Conservation (phyloP, 2,329 filamentous ascomycete species). For the Coniochaeta hoffmannii region DNA sequence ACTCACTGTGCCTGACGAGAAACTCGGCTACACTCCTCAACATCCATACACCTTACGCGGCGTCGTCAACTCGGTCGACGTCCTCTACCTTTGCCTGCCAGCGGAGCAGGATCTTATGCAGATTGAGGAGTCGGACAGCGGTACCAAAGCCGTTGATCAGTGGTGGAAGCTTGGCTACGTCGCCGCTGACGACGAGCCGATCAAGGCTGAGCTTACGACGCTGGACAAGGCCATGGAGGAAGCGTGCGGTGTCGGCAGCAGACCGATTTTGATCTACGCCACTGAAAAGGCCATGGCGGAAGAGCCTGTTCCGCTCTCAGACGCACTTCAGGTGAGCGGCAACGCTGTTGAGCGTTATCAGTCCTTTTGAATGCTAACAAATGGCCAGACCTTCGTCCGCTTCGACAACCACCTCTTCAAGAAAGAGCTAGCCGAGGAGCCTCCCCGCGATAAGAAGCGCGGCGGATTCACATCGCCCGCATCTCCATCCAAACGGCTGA, state of each 20-base stretch:
- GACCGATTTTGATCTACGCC: conserved; percentile 23
- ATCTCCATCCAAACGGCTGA: conserved; percentile 38
- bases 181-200: conserved; percentile 9
- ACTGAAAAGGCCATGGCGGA: conserved; percentile 19
- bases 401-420: conserved; percentile 27
- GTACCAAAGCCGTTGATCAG: conserved; percentile 11
- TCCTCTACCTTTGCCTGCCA: conserved; percentile 20
- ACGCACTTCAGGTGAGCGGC: conserved; percentile 12
- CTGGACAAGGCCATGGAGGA: conserved; percentile 12
- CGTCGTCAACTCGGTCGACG: conserved; percentile 16
- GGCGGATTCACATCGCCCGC: conserved; percentile 10
- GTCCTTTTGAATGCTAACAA: not conserved
- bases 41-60: conserved; percentile 22
- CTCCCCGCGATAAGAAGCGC: conserved; percentile 17
- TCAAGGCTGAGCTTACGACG: conserved; percentile 11
- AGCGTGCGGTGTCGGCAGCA: conserved; percentile 9
- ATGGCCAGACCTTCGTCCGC: conserved; percentile 20
- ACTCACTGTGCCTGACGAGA: conserved; percentile 14
- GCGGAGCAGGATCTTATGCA: conserved; percentile 12
- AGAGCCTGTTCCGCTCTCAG: conserved; percentile 13
- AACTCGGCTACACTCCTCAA: conserved; percentile 17
- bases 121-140: conserved; percentile 7
- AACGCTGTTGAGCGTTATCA: not conserved
- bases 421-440: conserved; percentile 18
- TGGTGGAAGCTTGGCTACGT: conserved; percentile 22